Base-by-base conservation (phyloP, 2,329 filamentous ascomycete genomes). In the Drechmeria coniospora region DNA sequence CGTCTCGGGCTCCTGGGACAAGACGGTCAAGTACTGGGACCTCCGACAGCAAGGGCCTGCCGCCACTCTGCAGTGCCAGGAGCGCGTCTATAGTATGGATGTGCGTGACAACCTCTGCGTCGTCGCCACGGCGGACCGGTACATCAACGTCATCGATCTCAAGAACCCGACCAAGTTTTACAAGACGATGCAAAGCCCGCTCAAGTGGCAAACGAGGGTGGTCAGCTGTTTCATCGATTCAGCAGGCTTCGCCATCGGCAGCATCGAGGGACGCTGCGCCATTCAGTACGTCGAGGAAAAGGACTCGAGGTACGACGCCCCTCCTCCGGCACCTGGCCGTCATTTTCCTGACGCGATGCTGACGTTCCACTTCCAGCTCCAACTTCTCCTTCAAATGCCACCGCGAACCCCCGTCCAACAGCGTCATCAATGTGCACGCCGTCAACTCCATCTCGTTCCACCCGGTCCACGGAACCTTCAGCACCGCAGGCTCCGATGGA, bases 361-460 rank as follows among this genome's bases (percentile, higher is more conserved):
- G 9, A 36, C 27, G 6, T 17, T 16, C n/a, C 2, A 38, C n/a
- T n/a, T n/a, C n/a, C n/a, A 78, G 75, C 44, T 79, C 77, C 46
- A 95, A 98, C 62, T 98, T 98, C 64, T 93, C 83, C 23, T 98
- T 98, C 74, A 95, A 95, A 58, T 98, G 90, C 57, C 90, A 98
- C 54, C 84, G 90, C 33, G 82, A 93, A 44, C 70, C 73, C 5
- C 72, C 79, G 2, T 59, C 73, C 32, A 71, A 70, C 45, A 86
- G 83, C 54, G 61, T 78, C 38, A 82, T 80, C 43, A 90, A 87
- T 47, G 90, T 95, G 43, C 90, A 86, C 62, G 77, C 84, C 2
- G 84, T 98, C 48, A 98, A 98, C 59, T 79, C 84, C 41, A 98
- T 98, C 53, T 92, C 82, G 15, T 95, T 95, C 73, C 90, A 98